Percentiles rank a stretch among this genome's conserved stretches.
These are phyloP conservation scores for Pleurotus djamor DNA, from an alignment of 768 basidiomycete genomes.

Conservation along the genomic window DNA sequence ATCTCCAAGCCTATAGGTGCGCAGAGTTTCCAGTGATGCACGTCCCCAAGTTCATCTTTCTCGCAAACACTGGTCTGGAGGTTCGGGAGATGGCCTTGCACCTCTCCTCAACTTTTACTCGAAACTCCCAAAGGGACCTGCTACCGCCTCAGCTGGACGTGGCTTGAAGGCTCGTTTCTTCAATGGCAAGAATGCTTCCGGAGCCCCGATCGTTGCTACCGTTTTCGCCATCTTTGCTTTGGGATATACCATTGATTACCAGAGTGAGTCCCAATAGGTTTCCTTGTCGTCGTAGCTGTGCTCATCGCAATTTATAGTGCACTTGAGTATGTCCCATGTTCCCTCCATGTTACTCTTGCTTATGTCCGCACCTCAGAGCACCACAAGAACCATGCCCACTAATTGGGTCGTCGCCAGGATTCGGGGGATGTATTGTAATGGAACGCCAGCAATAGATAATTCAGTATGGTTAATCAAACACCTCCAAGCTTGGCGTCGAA, in stretches of 20 bases:
- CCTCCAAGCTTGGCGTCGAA: too few relatives aligned
- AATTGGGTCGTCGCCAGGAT: slow-evolving; percentile 11
- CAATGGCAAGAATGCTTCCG: slow-evolving; percentile 83
- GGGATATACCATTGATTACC: slow-evolving; percentile 88
- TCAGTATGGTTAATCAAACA: not conserved
- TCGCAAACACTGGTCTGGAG: slow-evolving; percentile 57
- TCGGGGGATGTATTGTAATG: not conserved
- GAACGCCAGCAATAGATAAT: not conserved
- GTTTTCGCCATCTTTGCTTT: slow-evolving; percentile 66
- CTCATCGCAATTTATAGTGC: slow-evolving; percentile 47
- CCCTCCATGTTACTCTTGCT: slow-evolving; percentile 13
- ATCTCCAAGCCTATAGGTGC: slow-evolving; percentile 83
- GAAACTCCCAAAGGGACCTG: slow-evolving; percentile 89
- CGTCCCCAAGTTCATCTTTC: too few relatives aligned
- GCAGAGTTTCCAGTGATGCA: slow-evolving; percentile 18
- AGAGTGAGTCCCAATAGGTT: slow-evolving; percentile 56
- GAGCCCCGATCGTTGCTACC: slow-evolving; percentile 59
- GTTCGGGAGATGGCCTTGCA: slow-evolving; percentile 75
- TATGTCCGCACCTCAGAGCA: slow-evolving; percentile 53
- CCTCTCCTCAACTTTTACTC: slow-evolving; percentile 95
- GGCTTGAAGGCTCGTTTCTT: slow-evolving; percentile 85
- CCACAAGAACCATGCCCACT: slow-evolving; percentile 91
- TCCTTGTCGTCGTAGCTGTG: slow-evolving; percentile 8
- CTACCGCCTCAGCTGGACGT: slow-evolving; percentile 46
- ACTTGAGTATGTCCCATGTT: slow-evolving; percentile 62